phyloP scores from a whole-genome alignment of 768 basidiomycete species.

The Pleurotus tuoliensis region DNA sequence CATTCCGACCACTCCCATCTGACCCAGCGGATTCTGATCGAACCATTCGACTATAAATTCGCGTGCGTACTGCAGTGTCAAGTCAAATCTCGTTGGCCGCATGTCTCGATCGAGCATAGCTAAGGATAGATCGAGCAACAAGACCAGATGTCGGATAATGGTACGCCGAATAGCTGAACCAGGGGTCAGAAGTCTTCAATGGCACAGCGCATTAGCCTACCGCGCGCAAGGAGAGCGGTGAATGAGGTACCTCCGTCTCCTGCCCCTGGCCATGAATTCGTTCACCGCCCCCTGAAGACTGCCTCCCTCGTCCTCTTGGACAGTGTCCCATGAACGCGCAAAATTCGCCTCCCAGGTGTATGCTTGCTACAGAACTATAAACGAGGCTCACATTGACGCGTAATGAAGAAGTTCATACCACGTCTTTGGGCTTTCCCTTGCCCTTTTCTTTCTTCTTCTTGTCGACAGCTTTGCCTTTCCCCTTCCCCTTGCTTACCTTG shows the following conservation, averaged over 20 bases:
- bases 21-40: constrained; percentile 97
- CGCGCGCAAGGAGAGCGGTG: neutral
- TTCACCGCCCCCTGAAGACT: constrained; percentile 89
- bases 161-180: constrained; percentile 86
- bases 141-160: constrained; percentile 92
- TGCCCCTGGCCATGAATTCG: constrained; percentile 80
- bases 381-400: constrained; percentile 16
- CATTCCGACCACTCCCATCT: constrained; percentile 94
- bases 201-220: constrained; percentile 3
- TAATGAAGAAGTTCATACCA: constrained; percentile 13
- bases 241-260: constrained; percentile 68
- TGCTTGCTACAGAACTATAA: constrained; percentile 47
- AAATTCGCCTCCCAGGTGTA: constrained; percentile 98
- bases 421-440: constrained; percentile 54
- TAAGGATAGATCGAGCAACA: constrained; percentile 87
- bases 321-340: constrained; percentile 93
- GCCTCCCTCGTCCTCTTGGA: constrained; percentile 93
- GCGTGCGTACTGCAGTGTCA: constrained; percentile 85
- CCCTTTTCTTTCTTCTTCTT: constrained; percentile 53
- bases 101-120: constrained; percentile 96
- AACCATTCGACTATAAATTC: constrained; percentile 97
- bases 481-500: constrained; percentile 50
- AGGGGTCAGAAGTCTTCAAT: constrained; percentile 68
- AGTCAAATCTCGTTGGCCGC: constrained; percentile 90
- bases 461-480: constrained; percentile 49